Conservation (phyloP, 2,329 filamentous ascomycete species). For the Hansfordia pulvinata region DNA sequence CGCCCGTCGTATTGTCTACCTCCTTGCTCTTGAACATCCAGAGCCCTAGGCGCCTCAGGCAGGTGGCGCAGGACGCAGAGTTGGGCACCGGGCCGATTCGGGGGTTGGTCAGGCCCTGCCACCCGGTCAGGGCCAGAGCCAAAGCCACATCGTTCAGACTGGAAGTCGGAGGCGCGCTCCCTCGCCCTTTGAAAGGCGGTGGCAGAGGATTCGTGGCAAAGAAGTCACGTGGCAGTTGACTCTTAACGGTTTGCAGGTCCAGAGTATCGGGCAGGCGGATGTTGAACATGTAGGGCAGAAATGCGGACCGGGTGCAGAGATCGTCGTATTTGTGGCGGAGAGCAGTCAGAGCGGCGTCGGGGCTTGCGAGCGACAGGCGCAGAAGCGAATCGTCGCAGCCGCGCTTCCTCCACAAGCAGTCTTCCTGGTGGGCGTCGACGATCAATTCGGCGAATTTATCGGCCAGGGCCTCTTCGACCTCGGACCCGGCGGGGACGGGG, state of each 20-base stretch:
- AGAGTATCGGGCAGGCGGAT: constrained; percentile 39
- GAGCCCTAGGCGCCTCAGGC: constrained; percentile 75
- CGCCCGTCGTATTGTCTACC: constrained; percentile 36
- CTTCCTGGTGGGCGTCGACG: constrained; percentile 60
- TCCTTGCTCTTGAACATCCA: constrained; percentile 85
- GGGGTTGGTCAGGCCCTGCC: constrained; percentile 50
- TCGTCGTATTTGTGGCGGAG: constrained; percentile 55
- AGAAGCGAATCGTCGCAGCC: constrained; percentile 68
- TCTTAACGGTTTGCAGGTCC: constrained; percentile 33
- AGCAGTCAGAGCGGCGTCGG: constrained; percentile 39
- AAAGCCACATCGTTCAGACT: constrained; percentile 48
- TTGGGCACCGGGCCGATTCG: constrained; percentile 50
- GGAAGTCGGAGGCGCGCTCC: constrained; percentile 12
- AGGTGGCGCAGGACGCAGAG: constrained; percentile 69
- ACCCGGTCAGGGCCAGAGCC: constrained; percentile 58
- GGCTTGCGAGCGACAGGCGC: constrained; percentile 49
- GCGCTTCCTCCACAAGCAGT: constrained; percentile 73
- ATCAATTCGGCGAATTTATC: constrained; percentile 65
- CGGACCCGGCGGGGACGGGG: constrained; percentile 38
- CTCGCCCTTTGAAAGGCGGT: constrained; percentile 11
- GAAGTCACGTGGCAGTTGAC: constrained; percentile 38
- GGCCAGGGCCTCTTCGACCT: constrained; percentile 58
- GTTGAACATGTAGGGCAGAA: constrained; percentile 49
- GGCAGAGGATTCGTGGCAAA: constrained; percentile 32
- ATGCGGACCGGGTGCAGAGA: constrained; percentile 35